Conservation (phyloP, 78 protist species). For the Chrysochromulina tobinii region DNA sequence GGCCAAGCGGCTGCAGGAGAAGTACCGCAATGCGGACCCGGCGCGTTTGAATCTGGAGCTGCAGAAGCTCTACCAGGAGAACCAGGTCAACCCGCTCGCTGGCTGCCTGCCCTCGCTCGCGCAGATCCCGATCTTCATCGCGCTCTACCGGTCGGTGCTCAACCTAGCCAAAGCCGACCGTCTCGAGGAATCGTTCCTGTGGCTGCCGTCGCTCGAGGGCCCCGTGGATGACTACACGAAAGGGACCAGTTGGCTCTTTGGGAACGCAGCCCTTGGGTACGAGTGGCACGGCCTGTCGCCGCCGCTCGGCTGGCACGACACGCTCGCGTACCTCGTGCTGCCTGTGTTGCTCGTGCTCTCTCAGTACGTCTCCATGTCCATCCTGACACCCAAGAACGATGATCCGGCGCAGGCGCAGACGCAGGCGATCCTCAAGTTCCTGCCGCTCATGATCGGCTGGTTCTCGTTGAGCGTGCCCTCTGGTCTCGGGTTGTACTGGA, state of each 20-base stretch:
- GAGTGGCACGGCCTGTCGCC: not conserved
- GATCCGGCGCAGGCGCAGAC: not conserved
- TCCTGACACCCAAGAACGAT: not conserved
- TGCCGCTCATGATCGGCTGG: slow-evolving; percentile 31
- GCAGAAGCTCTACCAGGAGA: not conserved
- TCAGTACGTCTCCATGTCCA: not conserved
- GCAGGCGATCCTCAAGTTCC: slow-evolving; percentile 6
- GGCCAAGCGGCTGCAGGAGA: not conserved
- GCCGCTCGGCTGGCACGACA: not conserved
- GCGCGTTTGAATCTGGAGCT: not conserved
- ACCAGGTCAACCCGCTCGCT: slow-evolving; percentile 26
- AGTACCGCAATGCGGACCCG: not conserved
- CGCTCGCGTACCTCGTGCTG: not conserved
- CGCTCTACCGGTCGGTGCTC: not conserved
- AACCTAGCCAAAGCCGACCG: not conserved
- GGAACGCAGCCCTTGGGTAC: not conserved
- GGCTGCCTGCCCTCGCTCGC: not conserved
- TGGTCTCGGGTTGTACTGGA: slow-evolving; percentile 18
- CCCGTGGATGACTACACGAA: not conserved
- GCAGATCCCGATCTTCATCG: slow-evolving; percentile 29
- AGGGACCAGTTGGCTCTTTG: not conserved
- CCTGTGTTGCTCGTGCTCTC: not conserved
- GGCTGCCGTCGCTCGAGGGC: slow-evolving; percentile 3
- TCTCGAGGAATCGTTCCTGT: not conserved
- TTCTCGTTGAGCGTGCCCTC: not conserved